Base-by-base conservation (phyloP, 1,284 basidiomycete genomes). In the Gymnopus androsaceus region DNA sequence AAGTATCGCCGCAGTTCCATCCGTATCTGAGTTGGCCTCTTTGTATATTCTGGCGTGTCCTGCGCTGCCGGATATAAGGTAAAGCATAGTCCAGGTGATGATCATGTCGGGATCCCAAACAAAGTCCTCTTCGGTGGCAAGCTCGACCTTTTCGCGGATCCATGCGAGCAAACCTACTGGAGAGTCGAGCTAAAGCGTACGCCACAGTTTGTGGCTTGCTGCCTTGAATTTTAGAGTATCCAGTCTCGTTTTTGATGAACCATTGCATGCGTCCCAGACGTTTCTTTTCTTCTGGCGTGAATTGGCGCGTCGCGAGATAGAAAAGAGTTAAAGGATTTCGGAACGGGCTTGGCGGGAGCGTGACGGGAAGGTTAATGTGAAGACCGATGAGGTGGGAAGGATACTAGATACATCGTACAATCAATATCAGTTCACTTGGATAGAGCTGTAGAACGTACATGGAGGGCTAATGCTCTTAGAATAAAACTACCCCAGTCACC, bases 401-500 rank as follows among this genome's bases (percentile, higher is more conserved):
- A 54, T 67, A 61, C 34, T n/a, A n/a, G n/a, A n/a, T n/a, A n/a
- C n/a, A n/a, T n/a, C n/a, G n/a, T n/a, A n/a, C n/a, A n/a, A n/a
- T n/a, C n/a, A n/a, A n/a, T n/a, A n/a, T n/a, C n/a, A n/a, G n/a
- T n/a, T n/a, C n/a, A n/a, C n/a, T n/a, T n/a, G n/a, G n/a, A n/a
- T n/a, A n/a, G n/a, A n/a, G n/a, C n/a, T n/a, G n/a, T n/a, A n/a
- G n/a, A n/a, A n/a, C n/a, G n/a, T n/a, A n/a, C n/a, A n/a, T 64
- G 52, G 8, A 65, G 42, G 1, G 62, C 66, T 17, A 65, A 54
- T 17, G 56, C 66, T 47, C 64, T 63, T 8, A 64, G 23, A 54
- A 79, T 72, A 1, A 64, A 3, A 17, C 63, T 65, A 28, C 78
- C 79, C 70, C 74, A 75, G 60, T 80, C 79, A 5, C 79, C 78